Evolutionary conservation across 2,329 filamentous ascomycete species (phyloP).

Genomic region (Microcera coccophila): DNA sequence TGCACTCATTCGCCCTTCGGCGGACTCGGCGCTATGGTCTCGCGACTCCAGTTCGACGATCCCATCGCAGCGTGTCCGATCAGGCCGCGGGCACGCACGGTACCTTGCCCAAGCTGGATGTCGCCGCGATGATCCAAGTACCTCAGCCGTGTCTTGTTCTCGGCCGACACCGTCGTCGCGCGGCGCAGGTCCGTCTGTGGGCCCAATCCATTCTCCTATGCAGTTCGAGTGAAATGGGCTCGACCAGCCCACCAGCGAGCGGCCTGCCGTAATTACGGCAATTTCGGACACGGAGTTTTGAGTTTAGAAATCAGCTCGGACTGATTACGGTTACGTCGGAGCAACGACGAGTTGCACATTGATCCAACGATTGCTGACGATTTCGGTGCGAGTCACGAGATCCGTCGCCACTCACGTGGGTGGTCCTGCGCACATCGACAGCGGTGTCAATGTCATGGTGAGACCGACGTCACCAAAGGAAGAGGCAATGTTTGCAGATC

Average conservation of each 20-base stretch:
- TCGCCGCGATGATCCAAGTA: background rate
- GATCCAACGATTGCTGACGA: background rate
- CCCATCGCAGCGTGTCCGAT: conserved; percentile 13
- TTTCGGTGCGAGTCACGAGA: conserved; percentile 1
- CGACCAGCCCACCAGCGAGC: conserved; percentile 14
- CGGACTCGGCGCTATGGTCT: conserved; percentile 1
- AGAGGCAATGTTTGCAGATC: background rate
- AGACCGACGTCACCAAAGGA: background rate
- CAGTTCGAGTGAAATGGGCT: no score
- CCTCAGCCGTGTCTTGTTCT: background rate
- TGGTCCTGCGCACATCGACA: background rate
- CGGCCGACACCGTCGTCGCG: conserved; percentile 1
- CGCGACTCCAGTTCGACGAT: conserved; percentile 13
- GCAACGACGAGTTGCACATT: no score
- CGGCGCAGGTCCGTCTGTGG: background rate
- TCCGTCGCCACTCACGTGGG: background rate
- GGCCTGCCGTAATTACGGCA: conserved; percentile 27
- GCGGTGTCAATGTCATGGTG: background rate
- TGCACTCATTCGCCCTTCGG: conserved; percentile 3
- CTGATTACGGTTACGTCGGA: background rate
- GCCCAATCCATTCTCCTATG: no score
- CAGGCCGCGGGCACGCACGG: background rate
- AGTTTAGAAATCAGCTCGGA: background rate
- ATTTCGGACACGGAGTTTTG: conserved; percentile 15
- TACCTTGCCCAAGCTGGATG: background rate